Base-by-base conservation (phyloP, 768 basidiomycete genomes). In the Mycena filopes region DNA sequence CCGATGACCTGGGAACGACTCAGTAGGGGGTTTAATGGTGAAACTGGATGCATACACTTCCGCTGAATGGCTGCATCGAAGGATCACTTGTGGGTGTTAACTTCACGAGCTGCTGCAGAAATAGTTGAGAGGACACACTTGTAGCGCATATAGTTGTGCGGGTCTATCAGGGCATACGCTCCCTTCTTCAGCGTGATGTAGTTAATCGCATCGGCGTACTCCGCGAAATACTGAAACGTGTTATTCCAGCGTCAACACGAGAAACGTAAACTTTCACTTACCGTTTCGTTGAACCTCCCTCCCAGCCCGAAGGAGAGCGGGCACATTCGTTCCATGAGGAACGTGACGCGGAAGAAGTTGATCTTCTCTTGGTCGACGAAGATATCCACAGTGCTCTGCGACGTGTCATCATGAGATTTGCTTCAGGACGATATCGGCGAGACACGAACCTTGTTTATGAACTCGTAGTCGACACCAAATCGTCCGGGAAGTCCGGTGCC, bases 61-160 rank as follows among this genome's bases (percentile, higher is more conserved):
- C 82, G 20, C 77, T 76, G 63, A 77, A 76, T 11, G 83, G 83
- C 57, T 83, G 83, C 31, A 68, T 64, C 13, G 83, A 84, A 1
- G 82, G 81, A 60, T 83, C 83, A 48, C 81, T 83, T 50, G 15
- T 38, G 21, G 13, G 18, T 16, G 31, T 38, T 36, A 48, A 49
- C 48, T 18, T 16, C 18, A 15, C 11, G 33, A 8, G 53, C 9
- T 46, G 50, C 5, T 12, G 41, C 43, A 40, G 26, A 18, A 51
- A 33, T 42, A 42, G n/a, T 41, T 16, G 8, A 20, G 40, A 21
- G 38, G n/a, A 29, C 73, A 48, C 51, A 83, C 82, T 82, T 82
- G 75, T 82, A 83, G 55, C 82, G 76, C 83, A 84, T 84, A 60
- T 83, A 83, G 62, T 83, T 83, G 65, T 83, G 82, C 10, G 82